Evolutionary conservation across 345 rosid genomes (phyloP).

Genomic region (Barbarea vulgaris): DNA sequence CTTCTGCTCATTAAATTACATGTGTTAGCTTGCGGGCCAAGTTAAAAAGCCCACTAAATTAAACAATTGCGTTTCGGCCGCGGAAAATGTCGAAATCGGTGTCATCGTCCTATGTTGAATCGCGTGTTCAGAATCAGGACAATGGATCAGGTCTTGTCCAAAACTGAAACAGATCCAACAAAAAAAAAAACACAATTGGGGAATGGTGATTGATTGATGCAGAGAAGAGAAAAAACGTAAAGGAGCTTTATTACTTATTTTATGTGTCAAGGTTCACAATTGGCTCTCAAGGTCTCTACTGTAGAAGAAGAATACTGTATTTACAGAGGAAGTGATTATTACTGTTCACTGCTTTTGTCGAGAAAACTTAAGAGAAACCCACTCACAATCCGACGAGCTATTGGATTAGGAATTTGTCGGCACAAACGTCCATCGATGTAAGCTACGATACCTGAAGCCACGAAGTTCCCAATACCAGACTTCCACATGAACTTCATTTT

Average conservation of each 20-base stretch:
- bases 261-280: neutral
- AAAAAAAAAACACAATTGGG: neutral
- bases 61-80: neutral
- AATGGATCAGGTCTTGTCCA: neutral
- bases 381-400: slow-evolving; percentile 88
- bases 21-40: slow-evolving; percentile 10
- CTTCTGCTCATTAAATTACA: neutral
- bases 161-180: neutral
- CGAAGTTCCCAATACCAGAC: slow-evolving; percentile 72
- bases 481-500: slow-evolving; percentile 62
- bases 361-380: slow-evolving; percentile 82
- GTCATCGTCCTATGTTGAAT: neutral
- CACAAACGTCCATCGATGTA: slow-evolving; percentile 90
- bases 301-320: neutral
- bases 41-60: neutral
- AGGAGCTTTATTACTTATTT: slow-evolving; percentile 1
- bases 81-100: neutral
- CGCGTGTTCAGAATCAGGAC: neutral
- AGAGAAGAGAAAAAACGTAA: neutral
- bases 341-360: slow-evolving; percentile 51
- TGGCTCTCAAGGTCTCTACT: neutral
- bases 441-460: slow-evolving; percentile 74
- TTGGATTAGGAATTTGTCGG: slow-evolving; percentile 80
- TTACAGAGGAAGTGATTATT: slow-evolving; percentile 19
- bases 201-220: neutral